Evolutionary conservation across 306 rosid genomes (phyloP).

Genomic region (Psophocarpus tetragonolobus): DNA sequence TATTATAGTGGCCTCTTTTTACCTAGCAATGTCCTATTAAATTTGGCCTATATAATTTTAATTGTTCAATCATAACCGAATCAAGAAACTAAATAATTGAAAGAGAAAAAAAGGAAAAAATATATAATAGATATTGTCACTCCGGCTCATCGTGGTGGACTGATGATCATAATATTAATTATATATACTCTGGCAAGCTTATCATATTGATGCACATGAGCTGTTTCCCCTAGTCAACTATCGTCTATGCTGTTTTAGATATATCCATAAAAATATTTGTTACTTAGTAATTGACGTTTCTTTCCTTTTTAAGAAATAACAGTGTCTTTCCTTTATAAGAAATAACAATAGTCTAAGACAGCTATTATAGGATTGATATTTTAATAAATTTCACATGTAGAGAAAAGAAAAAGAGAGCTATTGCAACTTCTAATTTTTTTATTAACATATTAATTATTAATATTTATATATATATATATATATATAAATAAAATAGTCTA

Average conservation of each 20-base stretch:
- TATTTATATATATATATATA: too few species aligned
- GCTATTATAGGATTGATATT: too few species aligned
- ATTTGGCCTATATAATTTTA: conserved; percentile 1
- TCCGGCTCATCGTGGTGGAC: background rate
- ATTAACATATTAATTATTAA: too few species aligned
- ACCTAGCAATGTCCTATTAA: conserved; percentile 32
- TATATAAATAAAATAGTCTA: background rate
- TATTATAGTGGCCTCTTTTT: conserved; percentile 24
- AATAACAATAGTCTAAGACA: background rate
- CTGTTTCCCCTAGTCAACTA: conserved; percentile 34
- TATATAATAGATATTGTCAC: background rate
- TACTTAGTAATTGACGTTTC: background rate
- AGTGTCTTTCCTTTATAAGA: background rate
- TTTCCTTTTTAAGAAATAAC: background rate
- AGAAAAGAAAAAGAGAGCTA: too few species aligned
- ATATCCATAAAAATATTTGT: background rate
- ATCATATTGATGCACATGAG: conserved; percentile 42
- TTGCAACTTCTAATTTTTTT: too few species aligned
- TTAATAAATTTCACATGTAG: too few species aligned
- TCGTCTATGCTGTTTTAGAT: conserved; percentile 7
- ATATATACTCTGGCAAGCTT: conserved; percentile 12
- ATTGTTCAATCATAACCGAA: conserved; percentile 9
- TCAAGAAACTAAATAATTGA: background rate
- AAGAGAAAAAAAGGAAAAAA: background rate
- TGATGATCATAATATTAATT: background rate